Percentiles rank a stretch among this genome's conserved stretches.
phyloP scores from a whole-genome alignment of 495 filamentous ascomycete species.

The Trichoderma reesei region DNA sequence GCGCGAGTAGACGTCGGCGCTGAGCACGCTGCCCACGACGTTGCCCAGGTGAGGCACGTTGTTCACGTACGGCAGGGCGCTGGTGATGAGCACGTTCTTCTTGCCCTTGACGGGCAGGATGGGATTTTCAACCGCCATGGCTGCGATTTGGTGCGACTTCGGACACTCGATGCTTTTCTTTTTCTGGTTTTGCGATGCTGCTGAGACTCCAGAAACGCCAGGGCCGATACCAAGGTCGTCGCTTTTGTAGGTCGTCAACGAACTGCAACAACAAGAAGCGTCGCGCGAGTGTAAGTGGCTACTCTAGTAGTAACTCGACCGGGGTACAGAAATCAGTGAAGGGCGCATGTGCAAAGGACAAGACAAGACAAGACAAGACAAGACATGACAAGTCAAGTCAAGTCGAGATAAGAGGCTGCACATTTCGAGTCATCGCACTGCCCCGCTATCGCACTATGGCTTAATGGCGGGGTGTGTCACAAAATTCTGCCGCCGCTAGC shows the following conservation, averaged over 20 bases:
- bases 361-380: no score
- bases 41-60: conserved; percentile 95
- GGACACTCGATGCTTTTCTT: neutral
- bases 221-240: neutral
- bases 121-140: conserved; percentile 15
- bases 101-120: conserved; percentile 38
- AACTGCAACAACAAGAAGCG: neutral
- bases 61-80: conserved; percentile 81
- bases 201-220: neutral
- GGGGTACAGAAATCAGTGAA: neutral
- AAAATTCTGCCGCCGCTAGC: conserved; percentile 8
- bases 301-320: no score
- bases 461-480: conserved; percentile 10
- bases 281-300: neutral
- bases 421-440: conserved; percentile 4
- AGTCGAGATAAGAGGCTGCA: no score
- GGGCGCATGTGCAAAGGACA: neutral
- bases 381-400: no score
- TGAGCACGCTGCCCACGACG: conserved; percentile 81
- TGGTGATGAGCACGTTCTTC: conserved; percentile 49
- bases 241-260: neutral
- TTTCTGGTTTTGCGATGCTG: neutral
- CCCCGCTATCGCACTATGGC: conserved; percentile 1
- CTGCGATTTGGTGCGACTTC: neutral
- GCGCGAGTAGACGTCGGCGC: conserved; percentile 55